phyloP scores from a whole-genome alignment of 495 filamentous ascomycete genomes.

The Podospora comata region DNA sequence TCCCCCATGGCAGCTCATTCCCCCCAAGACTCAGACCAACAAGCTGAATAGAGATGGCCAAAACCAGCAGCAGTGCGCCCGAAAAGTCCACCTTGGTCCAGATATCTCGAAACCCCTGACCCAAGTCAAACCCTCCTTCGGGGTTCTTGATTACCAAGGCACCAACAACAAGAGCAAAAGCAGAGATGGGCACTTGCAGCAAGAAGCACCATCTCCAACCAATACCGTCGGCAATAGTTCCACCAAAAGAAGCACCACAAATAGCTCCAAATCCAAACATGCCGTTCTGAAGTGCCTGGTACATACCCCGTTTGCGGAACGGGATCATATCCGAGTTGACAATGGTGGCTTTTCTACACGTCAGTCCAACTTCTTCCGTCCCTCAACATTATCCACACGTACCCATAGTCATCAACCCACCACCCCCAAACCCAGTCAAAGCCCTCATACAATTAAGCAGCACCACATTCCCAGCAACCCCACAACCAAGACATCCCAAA shows the following conservation, averaged over 20 bases:
- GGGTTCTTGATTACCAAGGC: conserved; percentile 51
- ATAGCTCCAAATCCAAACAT: conserved; percentile 57
- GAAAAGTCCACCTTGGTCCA: conserved; percentile 58
- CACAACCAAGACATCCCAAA: conserved; percentile 48
- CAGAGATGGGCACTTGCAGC: conserved; percentile 51
- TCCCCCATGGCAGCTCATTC: conserved; percentile 60
- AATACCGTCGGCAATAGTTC: conserved; percentile 47
- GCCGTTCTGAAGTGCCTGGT: conserved; percentile 61
- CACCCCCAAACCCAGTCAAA: conserved; percentile 56
- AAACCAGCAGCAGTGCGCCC: conserved; percentile 53
- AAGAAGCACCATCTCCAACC: conserved; percentile 53
- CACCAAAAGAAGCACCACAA: conserved; percentile 49
- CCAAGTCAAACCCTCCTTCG: conserved; percentile 24
- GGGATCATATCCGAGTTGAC: conserved; percentile 66
- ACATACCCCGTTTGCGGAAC: conserved; percentile 61
- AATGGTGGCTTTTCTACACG: conserved; percentile 49
- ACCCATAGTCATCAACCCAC: conserved; percentile 62
- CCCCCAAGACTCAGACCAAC: conserved; percentile 60
- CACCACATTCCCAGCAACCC: conserved; percentile 39
- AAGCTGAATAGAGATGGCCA: conserved; percentile 56
- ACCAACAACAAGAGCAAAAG: conserved; percentile 52
- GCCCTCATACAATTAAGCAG: conserved; percentile 47
- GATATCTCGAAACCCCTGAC: conserved; percentile 34
- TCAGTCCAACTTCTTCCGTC: conserved; percentile 4
- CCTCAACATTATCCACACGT: neutral